Evolutionary conservation across 805 yeast species (phyloP), one percentile per base, ranked within the genome.

Genomic region (Ogataea thermomethanolica): DNA sequence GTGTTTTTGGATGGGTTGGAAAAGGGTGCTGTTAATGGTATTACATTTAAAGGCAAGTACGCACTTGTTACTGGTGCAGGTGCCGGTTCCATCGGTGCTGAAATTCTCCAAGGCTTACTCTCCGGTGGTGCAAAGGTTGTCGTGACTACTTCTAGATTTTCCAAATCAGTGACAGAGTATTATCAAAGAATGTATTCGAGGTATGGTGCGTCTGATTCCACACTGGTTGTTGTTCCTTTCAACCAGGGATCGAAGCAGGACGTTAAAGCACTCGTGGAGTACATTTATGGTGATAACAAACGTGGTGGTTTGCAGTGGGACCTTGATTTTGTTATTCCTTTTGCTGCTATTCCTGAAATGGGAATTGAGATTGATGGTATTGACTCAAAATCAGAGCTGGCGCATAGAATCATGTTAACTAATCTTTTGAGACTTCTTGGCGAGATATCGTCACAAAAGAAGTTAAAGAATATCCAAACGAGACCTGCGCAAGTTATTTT

Each of bases 311-410:
- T 91, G 55, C 96, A 95, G 43, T 91, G 98, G 98, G 99, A 93
- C 65, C 76, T 93, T 62, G 99, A 93, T 70, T 95, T 79, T 52
- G 78, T 93, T 50, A 79, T 93, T 64, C 99, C 99, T 58, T 93
- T 93, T 61, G 99, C 98, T 53, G 99, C 99, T 46, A 91, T 93
- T 58, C 98, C 99, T 54, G 99, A 93, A 73, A 88, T 88, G 64
- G 99, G 99, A 62, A 86, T 88, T 59, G 97, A 95, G 67, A 69
- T 93, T 61, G 96, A 89, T 59, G 77, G 77, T 62, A 85, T 93
- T 58, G 97, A 87, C 59, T 91, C 98, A 40, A 87, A 81, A 67
- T 88, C 97, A 43, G 99, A 93, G 72, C 79, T 93, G 56, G 99
- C 99, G 45, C 99, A 93, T 70, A 84, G 99, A 70, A 85, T 93